Evolutionary conservation across 441 rosid genomes (phyloP), one percentile per base, ranked within the genome.

Genomic region (Erysimum cheiri): DNA sequence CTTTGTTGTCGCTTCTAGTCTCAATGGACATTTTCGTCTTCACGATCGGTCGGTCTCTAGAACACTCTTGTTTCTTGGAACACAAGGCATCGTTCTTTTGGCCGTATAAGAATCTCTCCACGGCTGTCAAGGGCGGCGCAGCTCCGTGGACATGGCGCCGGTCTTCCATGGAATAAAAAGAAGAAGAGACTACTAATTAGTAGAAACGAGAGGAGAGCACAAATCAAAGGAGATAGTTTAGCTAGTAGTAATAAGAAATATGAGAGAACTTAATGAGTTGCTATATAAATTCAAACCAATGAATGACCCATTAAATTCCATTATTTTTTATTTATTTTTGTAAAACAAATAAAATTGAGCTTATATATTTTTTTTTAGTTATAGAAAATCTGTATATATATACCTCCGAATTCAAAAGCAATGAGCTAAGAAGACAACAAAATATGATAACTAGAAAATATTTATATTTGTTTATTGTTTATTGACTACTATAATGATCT

Each of bases 41-140:
- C 43, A 62, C 19, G 67, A 70, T 72, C 52, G 54, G 65, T 31
- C 4, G 82, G 75, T 73, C 64, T 73, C 59, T 48, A 26, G 41
- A 44, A 44, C 31, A 56, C 53, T 77, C 55, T 74, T 80, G 72
- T 58, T 68, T 68, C 54, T 74, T 68, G 72, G 82, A 26, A 17
- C 36, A 67, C 40, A 67, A 64, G 5, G 74, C 28, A 32, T 67
- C 57, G 37, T 54, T 62, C 79, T 66, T 77, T 70, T 85, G 82
- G 22, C 89, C 82, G 77, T 81, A 80, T 60, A 91, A 67, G 76
- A 91, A 93, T 73, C 91, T 86, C 19, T 91, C 97, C 28, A 84
- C 84, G 58, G 97, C 92, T 22, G 97, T 85, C 69, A 91, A 69
- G 35, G 93, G 96, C 4, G 87, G 85, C 49, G 73, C 61, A 35